phyloP scores from a whole-genome alignment of 2,329 filamentous ascomycete species.

The Salinomyces thailandicus region DNA sequence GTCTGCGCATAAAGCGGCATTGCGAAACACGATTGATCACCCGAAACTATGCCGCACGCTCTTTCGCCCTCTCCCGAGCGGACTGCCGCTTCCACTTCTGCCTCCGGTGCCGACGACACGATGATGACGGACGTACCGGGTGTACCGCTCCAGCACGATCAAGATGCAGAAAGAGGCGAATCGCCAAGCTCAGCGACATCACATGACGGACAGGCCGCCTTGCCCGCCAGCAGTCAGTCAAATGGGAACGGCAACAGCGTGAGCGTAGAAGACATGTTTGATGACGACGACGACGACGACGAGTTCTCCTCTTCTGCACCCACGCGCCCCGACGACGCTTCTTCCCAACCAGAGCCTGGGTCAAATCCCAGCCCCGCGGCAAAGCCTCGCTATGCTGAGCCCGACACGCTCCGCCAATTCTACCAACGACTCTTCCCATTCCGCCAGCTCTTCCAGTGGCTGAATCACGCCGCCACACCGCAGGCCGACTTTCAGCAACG shows the following conservation, averaged over 20 bases:
- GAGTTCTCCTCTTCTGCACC: conserved; percentile 49
- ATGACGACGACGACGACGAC: conserved; percentile 46
- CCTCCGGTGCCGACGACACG: conserved; percentile 22
- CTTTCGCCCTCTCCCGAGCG: conserved; percentile 27
- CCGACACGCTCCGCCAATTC: conserved; percentile 82
- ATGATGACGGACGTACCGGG: conserved; percentile 25
- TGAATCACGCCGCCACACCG: conserved; percentile 83
- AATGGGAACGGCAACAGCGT: conserved; percentile 7
- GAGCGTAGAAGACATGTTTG: conserved; percentile 48
- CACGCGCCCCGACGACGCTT: conserved; percentile 33
- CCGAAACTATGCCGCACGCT: conserved; percentile 42
- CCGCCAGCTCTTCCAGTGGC: conserved; percentile 90
- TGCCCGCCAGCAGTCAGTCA: no score
- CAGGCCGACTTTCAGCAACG: conserved; percentile 82
- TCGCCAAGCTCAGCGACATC: conserved; percentile 3
- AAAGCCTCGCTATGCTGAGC: conserved; percentile 47
- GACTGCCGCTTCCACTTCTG: conserved; percentile 12
- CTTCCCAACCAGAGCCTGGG: conserved; percentile 27
- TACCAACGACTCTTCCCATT: conserved; percentile 95
- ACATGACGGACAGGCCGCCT: no score
- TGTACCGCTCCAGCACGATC: conserved; percentile 10
- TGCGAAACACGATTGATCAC: no score
- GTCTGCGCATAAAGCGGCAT: no score
- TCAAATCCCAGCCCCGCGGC: conserved; percentile 7
- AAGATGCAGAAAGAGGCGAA: conserved; percentile 7